A percentile compares a stretch with the other conserved stretches of the same genome.
Conservation (phyloP, 2,329 filamentous ascomycete genomes). For the Aureobasidium namibiae region DNA sequence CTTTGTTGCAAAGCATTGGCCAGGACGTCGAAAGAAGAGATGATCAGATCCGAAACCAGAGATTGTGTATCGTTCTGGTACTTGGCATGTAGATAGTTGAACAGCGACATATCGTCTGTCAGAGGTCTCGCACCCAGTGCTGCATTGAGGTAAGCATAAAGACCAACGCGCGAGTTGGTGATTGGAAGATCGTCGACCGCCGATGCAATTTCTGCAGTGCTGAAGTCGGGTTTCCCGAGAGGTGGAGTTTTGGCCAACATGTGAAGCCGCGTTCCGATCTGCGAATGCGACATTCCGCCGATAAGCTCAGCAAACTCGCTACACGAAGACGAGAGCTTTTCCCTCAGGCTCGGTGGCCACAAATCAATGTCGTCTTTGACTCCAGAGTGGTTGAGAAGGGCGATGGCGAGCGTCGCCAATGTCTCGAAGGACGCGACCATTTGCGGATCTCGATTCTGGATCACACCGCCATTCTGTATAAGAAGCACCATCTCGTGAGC, state of each 20-base stretch:
- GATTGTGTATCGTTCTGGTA: conserved; percentile 77
- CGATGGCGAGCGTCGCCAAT: conserved; percentile 22
- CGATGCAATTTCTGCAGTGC: conserved; percentile 48
- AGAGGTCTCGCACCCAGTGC: conserved; percentile 73
- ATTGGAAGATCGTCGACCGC: conserved; percentile 52
- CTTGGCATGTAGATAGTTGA: conserved; percentile 74
- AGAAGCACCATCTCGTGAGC: conserved; percentile 25
- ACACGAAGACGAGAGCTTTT: conserved; percentile 23
- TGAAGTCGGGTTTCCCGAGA: conserved; percentile 51
- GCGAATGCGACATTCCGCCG: conserved; percentile 27
- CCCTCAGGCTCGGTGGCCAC: conserved; percentile 16
- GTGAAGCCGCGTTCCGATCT: conserved; percentile 22
- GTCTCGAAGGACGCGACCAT: conserved; percentile 24
- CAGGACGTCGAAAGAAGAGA: conserved; percentile 82
- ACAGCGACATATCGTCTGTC: conserved; percentile 69
- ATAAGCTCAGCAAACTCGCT: conserved; percentile 26
- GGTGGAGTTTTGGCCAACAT: conserved; percentile 22
- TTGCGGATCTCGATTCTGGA: conserved; percentile 21
- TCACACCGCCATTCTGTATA: conserved; percentile 18
- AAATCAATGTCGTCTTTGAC: conserved; percentile 7
- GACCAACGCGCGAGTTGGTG: conserved; percentile 67
- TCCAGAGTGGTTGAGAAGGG: conserved; percentile 21
- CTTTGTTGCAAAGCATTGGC: conserved; percentile 75
- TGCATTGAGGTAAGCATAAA: conserved; percentile 80
- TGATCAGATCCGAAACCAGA: conserved; percentile 72